Evolutionary conservation across 2,329 filamentous ascomycete genomes (phyloP).

Genomic region (Aureobasidium melanogenum): DNA sequence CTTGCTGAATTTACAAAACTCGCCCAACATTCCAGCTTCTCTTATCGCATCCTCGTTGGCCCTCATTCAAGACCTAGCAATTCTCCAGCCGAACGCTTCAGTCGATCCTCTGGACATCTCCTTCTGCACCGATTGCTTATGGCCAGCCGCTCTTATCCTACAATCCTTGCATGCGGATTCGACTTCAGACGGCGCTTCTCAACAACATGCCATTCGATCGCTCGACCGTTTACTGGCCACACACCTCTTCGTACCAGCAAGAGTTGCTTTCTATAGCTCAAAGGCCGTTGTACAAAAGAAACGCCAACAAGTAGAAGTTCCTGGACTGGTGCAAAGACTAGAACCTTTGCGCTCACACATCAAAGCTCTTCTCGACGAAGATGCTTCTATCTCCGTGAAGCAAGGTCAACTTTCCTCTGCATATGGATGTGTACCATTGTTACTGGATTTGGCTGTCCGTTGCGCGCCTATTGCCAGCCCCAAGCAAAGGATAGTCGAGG

Average conservation of each 20-base stretch:
- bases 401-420: background rate
- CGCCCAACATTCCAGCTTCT: background rate
- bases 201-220: background rate
- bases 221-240: conserved; percentile 32
- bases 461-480: conserved; percentile 32
- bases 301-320: conserved; percentile 10
- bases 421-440: background rate
- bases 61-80: conserved; percentile 3
- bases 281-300: conserved; percentile 16
- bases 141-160: conserved; percentile 18
- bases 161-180: background rate
- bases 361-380: background rate
- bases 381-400: background rate
- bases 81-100: background rate
- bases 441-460: conserved; percentile 35
- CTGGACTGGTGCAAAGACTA: background rate
- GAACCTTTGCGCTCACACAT: conserved; percentile 3
- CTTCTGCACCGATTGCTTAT: conserved; percentile 22
- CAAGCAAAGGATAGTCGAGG: conserved; percentile 31
- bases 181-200: background rate
- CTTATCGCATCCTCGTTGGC: background rate
- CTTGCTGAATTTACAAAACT: background rate
- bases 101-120: background rate
- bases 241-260: conserved; percentile 34
- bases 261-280: conserved; percentile 27